Conservation (phyloP, 257 asterid genomes). For the Lantana camara region DNA sequence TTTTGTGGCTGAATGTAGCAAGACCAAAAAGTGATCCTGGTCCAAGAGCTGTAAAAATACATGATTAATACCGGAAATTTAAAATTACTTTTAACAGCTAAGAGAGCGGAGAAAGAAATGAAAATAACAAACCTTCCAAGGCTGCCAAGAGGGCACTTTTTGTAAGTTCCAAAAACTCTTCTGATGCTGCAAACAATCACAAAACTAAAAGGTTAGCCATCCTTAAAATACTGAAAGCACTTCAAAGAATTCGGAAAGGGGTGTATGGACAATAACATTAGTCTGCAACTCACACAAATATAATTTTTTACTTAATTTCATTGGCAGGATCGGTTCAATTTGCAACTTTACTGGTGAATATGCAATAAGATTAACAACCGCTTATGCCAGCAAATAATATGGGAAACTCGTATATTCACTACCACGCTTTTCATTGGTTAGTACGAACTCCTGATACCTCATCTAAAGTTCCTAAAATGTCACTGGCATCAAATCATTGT, state of each 20-base stretch:
- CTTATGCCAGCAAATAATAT: constrained; percentile 13
- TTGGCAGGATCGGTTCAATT: constrained; percentile 15
- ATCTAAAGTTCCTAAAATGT: constrained; percentile 17
- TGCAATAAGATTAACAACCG: constrained; percentile 15
- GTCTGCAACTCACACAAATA: neutral
- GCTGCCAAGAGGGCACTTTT: constrained; percentile 97
- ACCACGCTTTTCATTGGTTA: constrained; percentile 16
- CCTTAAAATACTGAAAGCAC: constrained; percentile 13
- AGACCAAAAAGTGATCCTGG: constrained; percentile 99
- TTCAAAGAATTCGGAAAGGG: constrained; percentile 2
- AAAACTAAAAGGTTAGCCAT: constrained; percentile 31
- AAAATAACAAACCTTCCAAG: constrained; percentile 73
- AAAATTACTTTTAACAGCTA: constrained; percentile 23
- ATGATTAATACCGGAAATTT: constrained; percentile 26
- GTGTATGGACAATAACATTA: constrained; percentile 12
- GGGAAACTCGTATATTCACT: constrained; percentile 12
- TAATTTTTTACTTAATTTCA: neutral
- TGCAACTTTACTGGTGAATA: constrained; percentile 13
- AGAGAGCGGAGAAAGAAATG: constrained; percentile 11
- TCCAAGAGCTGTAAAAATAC: constrained; percentile 67
- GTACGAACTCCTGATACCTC: constrained; percentile 23
- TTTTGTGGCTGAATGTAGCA: constrained; percentile 95
- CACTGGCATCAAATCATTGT: constrained; percentile 14
- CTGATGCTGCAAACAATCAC: constrained; percentile 72
- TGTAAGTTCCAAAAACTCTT: constrained; percentile 94